phyloP scores from a whole-genome alignment of 768 basidiomycete genomes.

The Cystobasidium tubakii region DNA sequence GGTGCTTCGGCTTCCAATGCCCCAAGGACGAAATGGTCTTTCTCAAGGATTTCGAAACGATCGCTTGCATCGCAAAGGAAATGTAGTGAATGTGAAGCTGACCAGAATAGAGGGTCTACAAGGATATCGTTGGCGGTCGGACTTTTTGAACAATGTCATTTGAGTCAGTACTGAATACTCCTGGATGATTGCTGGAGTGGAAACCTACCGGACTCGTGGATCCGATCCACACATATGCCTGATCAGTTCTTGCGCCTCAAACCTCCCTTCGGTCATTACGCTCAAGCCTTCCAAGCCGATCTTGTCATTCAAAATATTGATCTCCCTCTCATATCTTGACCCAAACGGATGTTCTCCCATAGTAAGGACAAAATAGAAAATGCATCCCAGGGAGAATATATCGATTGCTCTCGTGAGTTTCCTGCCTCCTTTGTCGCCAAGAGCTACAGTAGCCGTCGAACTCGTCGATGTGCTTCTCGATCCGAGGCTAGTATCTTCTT shows the following conservation, averaged over 20 bases:
- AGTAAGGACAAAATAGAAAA: constrained; percentile 78
- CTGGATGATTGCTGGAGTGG: constrained; percentile 26
- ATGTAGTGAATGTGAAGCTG: constrained; percentile 69
- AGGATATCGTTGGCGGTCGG: constrained; percentile 83
- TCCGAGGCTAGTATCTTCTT: not conserved
- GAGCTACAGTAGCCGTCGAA: constrained; percentile 53
- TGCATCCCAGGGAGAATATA: constrained; percentile 89
- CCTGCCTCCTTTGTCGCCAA: constrained; percentile 54
- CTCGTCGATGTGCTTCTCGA: constrained; percentile 2
- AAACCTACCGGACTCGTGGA: constrained; percentile 64
- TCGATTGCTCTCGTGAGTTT: constrained; percentile 91
- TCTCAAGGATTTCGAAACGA: constrained; percentile 94
- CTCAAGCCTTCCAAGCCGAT: constrained; percentile 68
- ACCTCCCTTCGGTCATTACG: constrained; percentile 82
- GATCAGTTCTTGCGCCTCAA: constrained; percentile 81
- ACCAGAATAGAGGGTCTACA: constrained; percentile 96
- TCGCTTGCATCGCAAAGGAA: constrained; percentile 98
- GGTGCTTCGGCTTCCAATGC: constrained; percentile 66
- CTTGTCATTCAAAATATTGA: constrained; percentile 79
- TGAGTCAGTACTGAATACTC: constrained; percentile 31
- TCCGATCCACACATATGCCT: constrained; percentile 69
- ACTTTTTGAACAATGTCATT: constrained; percentile 51
- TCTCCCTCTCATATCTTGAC: constrained; percentile 83
- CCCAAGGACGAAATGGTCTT: constrained; percentile 73
- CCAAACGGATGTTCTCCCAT: constrained; percentile 90